phyloP scores from a whole-genome alignment of 495 filamentous ascomycete species.

The Annulohypoxylon bovei region DNA sequence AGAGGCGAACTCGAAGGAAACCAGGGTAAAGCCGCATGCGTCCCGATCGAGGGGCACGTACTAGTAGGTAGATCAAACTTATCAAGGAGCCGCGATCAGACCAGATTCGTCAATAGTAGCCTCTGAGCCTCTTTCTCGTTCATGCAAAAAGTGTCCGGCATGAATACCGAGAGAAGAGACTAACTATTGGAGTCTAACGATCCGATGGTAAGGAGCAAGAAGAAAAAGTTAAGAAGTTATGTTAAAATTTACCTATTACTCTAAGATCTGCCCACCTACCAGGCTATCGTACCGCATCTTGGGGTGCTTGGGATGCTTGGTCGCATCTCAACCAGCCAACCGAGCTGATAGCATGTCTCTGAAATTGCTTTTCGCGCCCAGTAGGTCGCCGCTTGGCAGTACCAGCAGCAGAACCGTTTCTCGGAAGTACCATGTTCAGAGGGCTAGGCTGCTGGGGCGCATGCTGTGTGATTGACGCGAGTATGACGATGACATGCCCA shows the following conservation, averaged over 20 bases:
- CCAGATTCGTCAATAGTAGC: slow-evolving; percentile 24
- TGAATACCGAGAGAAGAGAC: slow-evolving; percentile 19
- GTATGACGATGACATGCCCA: slow-evolving; percentile 39
- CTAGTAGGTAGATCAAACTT: slow-evolving; percentile 36
- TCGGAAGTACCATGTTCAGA: slow-evolving; percentile 10
- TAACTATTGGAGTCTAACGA: slow-evolving; percentile 34
- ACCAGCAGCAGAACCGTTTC: slow-evolving; percentile 16
- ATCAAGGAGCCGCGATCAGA: slow-evolving; percentile 28
- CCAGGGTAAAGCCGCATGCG: slow-evolving; percentile 31
- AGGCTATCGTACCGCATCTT: slow-evolving; percentile 11
- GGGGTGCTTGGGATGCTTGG: background rate
- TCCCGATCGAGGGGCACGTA: slow-evolving; percentile 33
- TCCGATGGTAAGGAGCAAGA: slow-evolving; percentile 23
- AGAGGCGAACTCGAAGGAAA: slow-evolving; percentile 10
- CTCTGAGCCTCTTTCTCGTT: slow-evolving; percentile 42
- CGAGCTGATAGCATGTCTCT: slow-evolving; percentile 30
- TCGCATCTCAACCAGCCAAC: slow-evolving; percentile 28
- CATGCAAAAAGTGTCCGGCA: slow-evolving; percentile 40
- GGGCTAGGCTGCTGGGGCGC: slow-evolving; percentile 20
- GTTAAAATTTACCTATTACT: slow-evolving; percentile 10
- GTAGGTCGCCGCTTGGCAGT: slow-evolving; percentile 11
- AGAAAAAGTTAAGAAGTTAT: slow-evolving; percentile 3
- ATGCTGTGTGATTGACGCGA: slow-evolving; percentile 44
- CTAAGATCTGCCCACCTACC: slow-evolving; percentile 24
- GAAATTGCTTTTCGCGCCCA: slow-evolving; percentile 41